Evolutionary conservation across 2,329 filamentous ascomycete genomes (phyloP).

Genomic region (Botrytis pseudocinerea): DNA sequence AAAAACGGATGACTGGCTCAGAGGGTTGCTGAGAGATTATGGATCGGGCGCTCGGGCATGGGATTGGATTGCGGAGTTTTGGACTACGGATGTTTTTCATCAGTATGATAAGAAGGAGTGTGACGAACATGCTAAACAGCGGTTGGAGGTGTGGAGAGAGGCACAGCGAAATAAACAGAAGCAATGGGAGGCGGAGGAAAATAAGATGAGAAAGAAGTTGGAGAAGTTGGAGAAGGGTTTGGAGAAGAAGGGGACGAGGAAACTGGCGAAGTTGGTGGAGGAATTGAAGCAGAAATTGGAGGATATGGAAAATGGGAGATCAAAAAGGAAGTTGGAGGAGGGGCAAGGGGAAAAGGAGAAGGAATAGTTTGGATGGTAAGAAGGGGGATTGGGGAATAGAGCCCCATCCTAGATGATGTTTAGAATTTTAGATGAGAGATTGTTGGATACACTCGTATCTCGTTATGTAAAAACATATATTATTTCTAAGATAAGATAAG

Average conservation of each 20-base stretch:
- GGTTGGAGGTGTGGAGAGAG: not conserved
- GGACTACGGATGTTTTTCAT: conserved; percentile 21
- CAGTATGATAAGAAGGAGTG: not conserved
- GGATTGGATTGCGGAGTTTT: conserved; percentile 20
- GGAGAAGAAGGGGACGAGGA: not conserved
- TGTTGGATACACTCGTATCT: not conserved
- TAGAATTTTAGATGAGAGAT: not conserved
- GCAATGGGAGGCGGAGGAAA: not conserved
- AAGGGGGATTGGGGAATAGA: not conserved
- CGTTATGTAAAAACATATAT: not conserved
- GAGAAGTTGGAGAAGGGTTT: not conserved
- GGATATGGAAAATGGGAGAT: too few species aligned
- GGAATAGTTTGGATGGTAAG: not conserved
- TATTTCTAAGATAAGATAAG: not conserved
- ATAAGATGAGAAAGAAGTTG: not conserved
- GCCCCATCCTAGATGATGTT: not conserved
- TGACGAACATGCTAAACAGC: not conserved
- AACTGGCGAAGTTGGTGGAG: not conserved
- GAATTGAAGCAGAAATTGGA: not conserved
- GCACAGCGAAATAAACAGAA: not conserved
- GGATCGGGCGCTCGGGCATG: not conserved
- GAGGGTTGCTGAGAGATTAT: not conserved
- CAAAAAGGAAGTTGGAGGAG: not conserved
- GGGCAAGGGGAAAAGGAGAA: not conserved
- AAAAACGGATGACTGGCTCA: not conserved